These are phyloP conservation scores for Climacium dendroides DNA, from an alignment of 225 moss, liverwort and hornwort genomes.

Conservation along the genomic window DNA sequence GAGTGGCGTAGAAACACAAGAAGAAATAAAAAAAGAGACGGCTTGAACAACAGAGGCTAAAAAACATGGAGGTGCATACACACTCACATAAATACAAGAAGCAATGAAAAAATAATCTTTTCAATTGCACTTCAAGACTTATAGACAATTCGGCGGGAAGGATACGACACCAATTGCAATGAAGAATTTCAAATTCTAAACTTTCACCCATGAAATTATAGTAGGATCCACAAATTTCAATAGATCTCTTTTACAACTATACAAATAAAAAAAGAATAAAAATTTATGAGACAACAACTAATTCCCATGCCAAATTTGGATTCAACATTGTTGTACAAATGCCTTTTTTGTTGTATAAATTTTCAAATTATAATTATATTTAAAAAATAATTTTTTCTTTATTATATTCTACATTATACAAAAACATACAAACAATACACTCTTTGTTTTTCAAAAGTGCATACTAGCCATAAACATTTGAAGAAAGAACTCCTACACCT, in stretches of 20 bases:
- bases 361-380: neutral
- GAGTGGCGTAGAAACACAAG: neutral
- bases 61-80: neutral
- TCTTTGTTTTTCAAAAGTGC: neutral
- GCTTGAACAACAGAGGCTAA: neutral
- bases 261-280: neutral
- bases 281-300: neutral
- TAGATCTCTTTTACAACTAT: neutral
- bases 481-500: neutral
- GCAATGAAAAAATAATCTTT: too few species aligned
- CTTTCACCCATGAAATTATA: neutral
- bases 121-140: neutral
- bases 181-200: too few species aligned
- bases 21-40: neutral
- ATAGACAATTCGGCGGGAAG: neutral
- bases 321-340: neutral
- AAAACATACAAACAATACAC: neutral
- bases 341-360: neutral
- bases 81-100: too few species aligned
- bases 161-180: too few species aligned
- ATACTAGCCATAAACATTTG: neutral
- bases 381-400: neutral
- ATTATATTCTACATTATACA: neutral
- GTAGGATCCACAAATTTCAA: neutral
- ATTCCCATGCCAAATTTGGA: neutral